Base-by-base conservation (phyloP, 176 grass and related monocot genomes). In the Leersia perrieri region DNA sequence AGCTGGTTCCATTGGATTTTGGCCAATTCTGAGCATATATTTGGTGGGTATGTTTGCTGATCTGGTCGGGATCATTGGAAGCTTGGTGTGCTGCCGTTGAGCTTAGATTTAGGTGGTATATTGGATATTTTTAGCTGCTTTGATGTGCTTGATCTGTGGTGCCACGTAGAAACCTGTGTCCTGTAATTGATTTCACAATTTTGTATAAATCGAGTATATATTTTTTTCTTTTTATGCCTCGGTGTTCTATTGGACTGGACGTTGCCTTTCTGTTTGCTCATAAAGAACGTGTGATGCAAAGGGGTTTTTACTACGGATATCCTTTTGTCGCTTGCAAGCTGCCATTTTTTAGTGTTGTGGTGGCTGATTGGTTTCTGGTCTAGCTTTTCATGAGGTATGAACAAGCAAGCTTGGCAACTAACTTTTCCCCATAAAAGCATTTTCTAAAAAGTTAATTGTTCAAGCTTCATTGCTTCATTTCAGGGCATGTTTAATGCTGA, bases 71-170 rank as follows among this genome's bases (percentile, higher is more conserved):
- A 35, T 69, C 47, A 51, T 30, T 14, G 53, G 61, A 57, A 75
- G 40, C 44, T 67, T 67, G 72, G 27, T 7, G 16, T 40, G 12
- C 15, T 49, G 16, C 39, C 22, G 38, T 63, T 70, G 62, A 11
- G 49, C 67, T 72, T 73, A 65, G 80, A 87, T 87, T 87, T 77
- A 42, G 33, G 53, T 32, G n/a, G 6, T 26, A 6, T 31, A 9
- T 63, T 86, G 11, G 31, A 23, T 65, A 41, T 76, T 42, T 55
- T 77, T 5, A 87, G 58, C 73, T 78, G 79, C 42, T 77, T 68
- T 88, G 27, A 28, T 78, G 74, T 18, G 28, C 29, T 31, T 78
- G 33, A 66, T 83, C 57, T 72, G 73, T 41, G 57, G 9, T 42
- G 70, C 32, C 57, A 28, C 40, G 40, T 72, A 60, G 33, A 71